Percentiles rank a stretch among this genome's conserved stretches.
Evolutionary conservation across 2,329 filamentous ascomycete genomes (phyloP).

Genomic region (Sporothrix humicola): DNA sequence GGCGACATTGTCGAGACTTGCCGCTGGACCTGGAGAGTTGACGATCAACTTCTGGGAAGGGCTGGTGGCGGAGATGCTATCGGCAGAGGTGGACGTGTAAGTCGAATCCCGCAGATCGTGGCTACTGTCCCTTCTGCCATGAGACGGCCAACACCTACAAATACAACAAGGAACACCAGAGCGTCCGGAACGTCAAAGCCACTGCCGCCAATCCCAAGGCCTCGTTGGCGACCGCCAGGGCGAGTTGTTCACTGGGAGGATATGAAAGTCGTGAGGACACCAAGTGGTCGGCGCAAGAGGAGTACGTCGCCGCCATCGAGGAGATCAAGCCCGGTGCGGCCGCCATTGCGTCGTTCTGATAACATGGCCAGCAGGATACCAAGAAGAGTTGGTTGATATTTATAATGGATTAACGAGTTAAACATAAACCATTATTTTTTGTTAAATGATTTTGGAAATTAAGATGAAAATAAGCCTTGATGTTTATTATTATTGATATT

Average conservation of each 20-base stretch:
- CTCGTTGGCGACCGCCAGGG: slow-evolving; percentile 28
- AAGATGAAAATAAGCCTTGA: no score
- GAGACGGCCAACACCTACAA: neutral
- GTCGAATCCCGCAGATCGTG: slow-evolving; percentile 10
- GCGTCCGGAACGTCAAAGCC: neutral
- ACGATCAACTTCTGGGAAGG: slow-evolving; percentile 37
- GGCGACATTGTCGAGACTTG: slow-evolving; percentile 46
- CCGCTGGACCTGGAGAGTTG: slow-evolving; percentile 44
- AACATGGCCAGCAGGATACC: neutral
- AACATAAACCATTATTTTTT: no score
- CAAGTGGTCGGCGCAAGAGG: neutral
- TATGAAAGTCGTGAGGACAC: neutral
- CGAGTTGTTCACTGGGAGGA: slow-evolving; percentile 29
- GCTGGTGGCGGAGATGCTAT: slow-evolving; percentile 8
- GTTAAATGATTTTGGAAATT: no score
- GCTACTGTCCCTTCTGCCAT: slow-evolving; percentile 21
- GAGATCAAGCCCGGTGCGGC: neutral
- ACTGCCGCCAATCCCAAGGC: slow-evolving; percentile 4
- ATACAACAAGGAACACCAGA: neutral
- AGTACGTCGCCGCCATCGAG: neutral
- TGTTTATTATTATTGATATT: no score
- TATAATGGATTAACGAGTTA: no score
- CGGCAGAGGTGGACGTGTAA: neutral
- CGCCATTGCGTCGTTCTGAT: neutral
- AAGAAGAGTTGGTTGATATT: neutral